Conservation (phyloP, 192 early-diverging fungal species). For the Backusella luteola region DNA sequence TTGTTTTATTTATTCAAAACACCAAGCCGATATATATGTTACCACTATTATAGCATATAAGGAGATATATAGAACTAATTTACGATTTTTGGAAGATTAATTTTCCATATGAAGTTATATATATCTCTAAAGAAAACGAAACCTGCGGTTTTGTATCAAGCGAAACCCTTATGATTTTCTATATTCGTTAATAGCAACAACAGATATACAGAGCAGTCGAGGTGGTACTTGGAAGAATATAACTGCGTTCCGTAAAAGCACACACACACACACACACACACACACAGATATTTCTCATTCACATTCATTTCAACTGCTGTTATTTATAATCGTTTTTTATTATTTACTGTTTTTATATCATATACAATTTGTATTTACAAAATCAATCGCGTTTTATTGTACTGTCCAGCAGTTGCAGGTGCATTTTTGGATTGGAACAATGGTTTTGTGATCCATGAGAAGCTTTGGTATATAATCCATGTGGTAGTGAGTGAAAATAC, state of each 20-base stretch:
- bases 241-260: neutral
- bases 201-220: neutral
- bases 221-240: neutral
- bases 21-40: too few relatives aligned
- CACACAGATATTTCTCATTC: too few relatives aligned
- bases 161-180: neutral
- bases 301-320: neutral
- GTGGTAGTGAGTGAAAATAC: conserved; percentile 12
- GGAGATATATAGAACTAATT: too few relatives aligned
- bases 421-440: neutral
- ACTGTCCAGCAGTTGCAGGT: neutral
- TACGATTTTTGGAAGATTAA: too few relatives aligned
- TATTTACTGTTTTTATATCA: neutral
- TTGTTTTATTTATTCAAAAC: too few relatives aligned
- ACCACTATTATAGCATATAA: too few relatives aligned
- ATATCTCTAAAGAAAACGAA: too few relatives aligned
- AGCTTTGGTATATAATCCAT: conserved; percentile 14
- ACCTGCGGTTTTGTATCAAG: neutral
- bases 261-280: neutral
- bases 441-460: neutral
- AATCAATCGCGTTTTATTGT: neutral
- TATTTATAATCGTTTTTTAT: neutral
- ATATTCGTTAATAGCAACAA: neutral
- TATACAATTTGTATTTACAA: neutral
- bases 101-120: too few relatives aligned